Evolutionary conservation across 495 filamentous ascomycete genomes (phyloP).

Genomic region (Lophium mytilinum): DNA sequence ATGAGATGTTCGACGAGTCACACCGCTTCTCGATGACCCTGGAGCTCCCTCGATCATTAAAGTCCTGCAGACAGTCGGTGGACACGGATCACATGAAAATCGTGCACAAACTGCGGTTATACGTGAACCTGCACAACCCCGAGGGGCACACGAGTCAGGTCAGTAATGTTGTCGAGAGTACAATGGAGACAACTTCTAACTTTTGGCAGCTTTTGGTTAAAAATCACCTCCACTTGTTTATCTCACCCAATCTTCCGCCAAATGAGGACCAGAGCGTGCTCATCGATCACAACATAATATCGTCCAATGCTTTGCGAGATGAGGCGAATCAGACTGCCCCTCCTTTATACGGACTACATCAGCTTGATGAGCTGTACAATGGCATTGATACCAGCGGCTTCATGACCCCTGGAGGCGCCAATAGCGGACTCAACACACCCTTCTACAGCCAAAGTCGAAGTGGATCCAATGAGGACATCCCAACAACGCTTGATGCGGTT

Average conservation of each 20-base stretch:
- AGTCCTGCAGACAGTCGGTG: constrained; percentile 75
- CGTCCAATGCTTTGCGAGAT: constrained; percentile 33
- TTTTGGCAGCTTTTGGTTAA: constrained; percentile 55
- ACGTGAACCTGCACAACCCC: constrained; percentile 81
- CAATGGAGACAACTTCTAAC: not conserved
- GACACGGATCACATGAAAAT: constrained; percentile 78
- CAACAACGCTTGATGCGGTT: constrained; percentile 48
- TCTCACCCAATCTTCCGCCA: constrained; percentile 82
- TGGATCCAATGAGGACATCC: constrained; percentile 71
- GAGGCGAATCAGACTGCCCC: constrained; percentile 51
- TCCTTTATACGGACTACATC: constrained; percentile 79
- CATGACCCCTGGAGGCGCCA: constrained; percentile 55
- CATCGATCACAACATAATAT: constrained; percentile 36
- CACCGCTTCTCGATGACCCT: constrained; percentile 64
- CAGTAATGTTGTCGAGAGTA: not conserved
- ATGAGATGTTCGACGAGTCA: constrained; percentile 63
- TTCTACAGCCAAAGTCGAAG: constrained; percentile 65
- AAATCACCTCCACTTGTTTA: constrained; percentile 81
- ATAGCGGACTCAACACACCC: constrained; percentile 68
- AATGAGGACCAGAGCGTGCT: constrained; percentile 69
- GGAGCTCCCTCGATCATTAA: constrained; percentile 66
- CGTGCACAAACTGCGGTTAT: constrained; percentile 76
- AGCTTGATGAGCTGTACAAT: constrained; percentile 80
- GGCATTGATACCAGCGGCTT: constrained; percentile 69
- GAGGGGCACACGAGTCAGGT: constrained; percentile 82